Conservation (phyloP, 306 rosid species). For the Dalbergia cultrata region DNA sequence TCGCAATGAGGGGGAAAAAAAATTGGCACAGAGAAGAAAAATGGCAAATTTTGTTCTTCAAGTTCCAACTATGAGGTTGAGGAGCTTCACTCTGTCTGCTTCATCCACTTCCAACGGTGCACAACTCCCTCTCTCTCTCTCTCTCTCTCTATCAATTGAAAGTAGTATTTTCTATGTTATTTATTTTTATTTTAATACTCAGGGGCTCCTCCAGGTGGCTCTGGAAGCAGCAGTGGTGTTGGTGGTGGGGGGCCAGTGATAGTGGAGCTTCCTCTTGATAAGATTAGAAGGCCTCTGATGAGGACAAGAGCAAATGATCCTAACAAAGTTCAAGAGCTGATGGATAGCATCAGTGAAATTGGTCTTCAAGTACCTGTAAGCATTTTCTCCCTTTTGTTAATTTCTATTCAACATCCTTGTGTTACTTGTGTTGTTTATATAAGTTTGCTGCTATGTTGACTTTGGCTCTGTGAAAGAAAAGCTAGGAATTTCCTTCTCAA, state of each 20-base stretch:
- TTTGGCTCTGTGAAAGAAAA: background rate
- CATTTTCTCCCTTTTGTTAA: constrained; percentile 24
- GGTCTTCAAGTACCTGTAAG: constrained; percentile 96
- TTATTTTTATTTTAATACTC: constrained; percentile 11
- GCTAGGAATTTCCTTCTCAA: background rate
- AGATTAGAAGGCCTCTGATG: constrained; percentile 93
- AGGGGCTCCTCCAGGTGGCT: constrained; percentile 70
- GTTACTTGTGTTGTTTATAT: constrained; percentile 10
- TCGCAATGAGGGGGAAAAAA: background rate
- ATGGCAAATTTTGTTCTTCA: constrained; percentile 79
- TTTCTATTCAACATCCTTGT: background rate
- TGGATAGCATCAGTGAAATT: constrained; percentile 86
- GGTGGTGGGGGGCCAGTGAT: constrained; percentile 81
- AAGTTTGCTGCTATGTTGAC: background rate
- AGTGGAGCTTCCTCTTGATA: constrained; percentile 89
- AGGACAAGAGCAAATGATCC: constrained; percentile 87
- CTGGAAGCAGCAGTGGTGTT: constrained; percentile 57
- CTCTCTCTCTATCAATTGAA: constrained; percentile 11
- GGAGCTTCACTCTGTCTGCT: constrained; percentile 74
- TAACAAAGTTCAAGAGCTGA: constrained; percentile 75
- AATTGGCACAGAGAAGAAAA: background rate
- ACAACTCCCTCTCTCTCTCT: constrained; percentile 12
- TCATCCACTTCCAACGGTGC: constrained; percentile 75
- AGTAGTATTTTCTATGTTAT: background rate
- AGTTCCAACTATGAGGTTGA: constrained; percentile 63